Conservation (phyloP, 257 asterid genomes). For the Leonotis leonurus region DNA sequence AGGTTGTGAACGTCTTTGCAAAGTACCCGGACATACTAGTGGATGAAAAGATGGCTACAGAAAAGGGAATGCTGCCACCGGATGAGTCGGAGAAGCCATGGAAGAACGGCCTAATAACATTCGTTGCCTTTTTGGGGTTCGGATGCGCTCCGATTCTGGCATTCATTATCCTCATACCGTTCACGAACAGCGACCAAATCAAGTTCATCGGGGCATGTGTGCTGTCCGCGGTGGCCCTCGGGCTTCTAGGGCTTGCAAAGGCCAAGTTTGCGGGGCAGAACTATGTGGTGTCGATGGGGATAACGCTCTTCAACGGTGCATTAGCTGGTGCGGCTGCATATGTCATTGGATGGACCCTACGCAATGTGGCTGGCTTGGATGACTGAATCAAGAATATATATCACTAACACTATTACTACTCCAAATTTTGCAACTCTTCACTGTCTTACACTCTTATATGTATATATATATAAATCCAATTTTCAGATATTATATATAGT, state of each 20-base stretch:
- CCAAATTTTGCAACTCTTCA: too few species aligned
- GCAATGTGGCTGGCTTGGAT: conserved; percentile 54
- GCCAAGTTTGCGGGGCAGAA: conserved; percentile 59
- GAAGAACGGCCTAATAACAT: conserved; percentile 56
- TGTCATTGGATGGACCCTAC: conserved; percentile 58
- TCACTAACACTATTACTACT: background rate
- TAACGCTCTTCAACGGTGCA: conserved; percentile 49
- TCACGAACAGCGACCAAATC: conserved; percentile 32
- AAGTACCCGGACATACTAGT: conserved; percentile 49
- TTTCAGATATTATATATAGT: too few species aligned
- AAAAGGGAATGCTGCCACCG: conserved; percentile 37
- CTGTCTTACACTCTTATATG: too few species aligned
- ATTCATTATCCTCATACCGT: conserved; percentile 57
- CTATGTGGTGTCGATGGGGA: conserved; percentile 23
- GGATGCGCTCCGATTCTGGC: conserved; percentile 55
- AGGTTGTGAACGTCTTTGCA: conserved; percentile 46
- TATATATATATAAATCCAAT: too few species aligned
- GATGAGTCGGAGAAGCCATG: conserved; percentile 48
- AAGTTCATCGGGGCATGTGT: conserved; percentile 57
- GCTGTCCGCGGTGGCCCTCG: conserved; percentile 51
- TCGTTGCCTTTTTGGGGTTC: conserved; percentile 40
- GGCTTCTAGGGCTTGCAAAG: conserved; percentile 43
- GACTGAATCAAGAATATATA: conserved; percentile 6
- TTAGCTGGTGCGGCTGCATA: conserved; percentile 53
- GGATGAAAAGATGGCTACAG: conserved; percentile 41